These are phyloP conservation scores for Bretschneidera sinensis DNA, from an alignment of 345 rosid species.

Conservation along the genomic window DNA sequence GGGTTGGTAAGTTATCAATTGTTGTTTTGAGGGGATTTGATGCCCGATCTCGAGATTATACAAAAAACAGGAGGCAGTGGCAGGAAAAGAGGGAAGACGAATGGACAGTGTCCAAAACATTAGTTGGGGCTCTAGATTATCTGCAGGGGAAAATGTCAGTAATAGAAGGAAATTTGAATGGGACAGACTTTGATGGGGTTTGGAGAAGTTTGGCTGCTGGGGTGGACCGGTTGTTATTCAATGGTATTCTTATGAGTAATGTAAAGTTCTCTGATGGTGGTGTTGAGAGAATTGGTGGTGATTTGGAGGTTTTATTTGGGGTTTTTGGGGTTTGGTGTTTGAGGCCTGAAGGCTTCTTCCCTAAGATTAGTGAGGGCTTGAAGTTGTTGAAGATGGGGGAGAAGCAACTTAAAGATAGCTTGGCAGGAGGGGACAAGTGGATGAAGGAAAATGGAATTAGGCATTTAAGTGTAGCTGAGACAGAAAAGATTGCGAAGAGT, in stretches of 20 bases:
- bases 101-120: slow-evolving; percentile 52
- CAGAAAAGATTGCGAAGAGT: slow-evolving; percentile 54
- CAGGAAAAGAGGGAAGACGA: slow-evolving; percentile 72
- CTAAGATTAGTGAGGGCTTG: slow-evolving; percentile 52
- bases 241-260: slow-evolving; percentile 52
- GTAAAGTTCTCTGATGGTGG: slow-evolving; percentile 56
- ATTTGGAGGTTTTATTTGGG: slow-evolving; percentile 62
- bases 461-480: slow-evolving; percentile 51
- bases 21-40: slow-evolving; percentile 84
- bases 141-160: slow-evolving; percentile 69
- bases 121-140: slow-evolving; percentile 71
- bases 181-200: slow-evolving; percentile 52
- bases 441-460: slow-evolving; percentile 58
- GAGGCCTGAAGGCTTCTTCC: slow-evolving; percentile 82
- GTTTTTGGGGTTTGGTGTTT: slow-evolving; percentile 79
- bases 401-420: slow-evolving; percentile 44
- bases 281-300: slow-evolving; percentile 54
- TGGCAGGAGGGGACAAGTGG: slow-evolving; percentile 39
- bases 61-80: slow-evolving; percentile 80
- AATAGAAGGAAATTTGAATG: slow-evolving; percentile 54
- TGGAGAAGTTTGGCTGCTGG: slow-evolving; percentile 83
- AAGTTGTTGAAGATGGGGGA: slow-evolving; percentile 58
- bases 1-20: slow-evolving; percentile 73
- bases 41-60: slow-evolving; percentile 64
- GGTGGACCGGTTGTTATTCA: slow-evolving; percentile 53